These are phyloP conservation scores for Leishmania guyanensis DNA, from an alignment of 208 protist genomes.

Conservation along the genomic window DNA sequence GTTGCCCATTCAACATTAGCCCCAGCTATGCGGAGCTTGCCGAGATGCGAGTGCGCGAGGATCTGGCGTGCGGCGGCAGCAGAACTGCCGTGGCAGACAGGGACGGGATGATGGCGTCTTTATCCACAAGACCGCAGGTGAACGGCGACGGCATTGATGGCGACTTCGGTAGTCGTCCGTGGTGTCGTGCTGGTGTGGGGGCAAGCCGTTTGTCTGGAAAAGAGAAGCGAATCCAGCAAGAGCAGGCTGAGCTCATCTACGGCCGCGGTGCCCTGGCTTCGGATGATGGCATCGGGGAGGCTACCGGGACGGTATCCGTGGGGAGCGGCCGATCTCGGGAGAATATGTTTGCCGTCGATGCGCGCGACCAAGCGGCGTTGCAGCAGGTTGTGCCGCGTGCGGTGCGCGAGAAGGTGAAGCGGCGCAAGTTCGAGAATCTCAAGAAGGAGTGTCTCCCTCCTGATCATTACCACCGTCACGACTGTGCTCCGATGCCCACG, in stretches of 20 bases:
- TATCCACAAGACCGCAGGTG: not conserved
- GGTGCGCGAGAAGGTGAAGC: conserved; percentile 31
- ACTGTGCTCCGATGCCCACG: not conserved
- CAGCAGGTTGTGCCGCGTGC: conserved; percentile 54
- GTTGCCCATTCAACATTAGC: conserved; percentile 69
- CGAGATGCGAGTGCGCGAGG: conserved; percentile 40
- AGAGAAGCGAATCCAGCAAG: conserved; percentile 63
- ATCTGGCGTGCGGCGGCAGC: conserved; percentile 13
- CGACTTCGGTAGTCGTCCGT: conserved; percentile 42
- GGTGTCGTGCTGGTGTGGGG: conserved; percentile 72
- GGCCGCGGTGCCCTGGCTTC: conserved; percentile 27
- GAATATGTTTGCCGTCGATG: conserved; percentile 36
- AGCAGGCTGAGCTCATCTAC: conserved; percentile 68
- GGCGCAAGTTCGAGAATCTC: conserved; percentile 16
- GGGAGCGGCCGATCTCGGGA: conserved; percentile 9
- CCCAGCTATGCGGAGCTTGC: conserved; percentile 51
- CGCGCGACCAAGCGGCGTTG: conserved; percentile 48
- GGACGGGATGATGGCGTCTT: conserved; percentile 16
- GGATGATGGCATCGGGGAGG: conserved; percentile 12
- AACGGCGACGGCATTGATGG: conserved; percentile 27
- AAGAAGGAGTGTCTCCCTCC: conserved; percentile 12
- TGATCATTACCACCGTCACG: conserved; percentile 1
- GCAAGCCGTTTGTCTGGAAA: conserved; percentile 44
- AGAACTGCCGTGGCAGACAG: conserved; percentile 14
- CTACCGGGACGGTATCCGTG: not conserved